These are phyloP conservation scores for Quercus variabilis DNA, from an alignment of 306 rosid genomes.

Conservation along the genomic window DNA sequence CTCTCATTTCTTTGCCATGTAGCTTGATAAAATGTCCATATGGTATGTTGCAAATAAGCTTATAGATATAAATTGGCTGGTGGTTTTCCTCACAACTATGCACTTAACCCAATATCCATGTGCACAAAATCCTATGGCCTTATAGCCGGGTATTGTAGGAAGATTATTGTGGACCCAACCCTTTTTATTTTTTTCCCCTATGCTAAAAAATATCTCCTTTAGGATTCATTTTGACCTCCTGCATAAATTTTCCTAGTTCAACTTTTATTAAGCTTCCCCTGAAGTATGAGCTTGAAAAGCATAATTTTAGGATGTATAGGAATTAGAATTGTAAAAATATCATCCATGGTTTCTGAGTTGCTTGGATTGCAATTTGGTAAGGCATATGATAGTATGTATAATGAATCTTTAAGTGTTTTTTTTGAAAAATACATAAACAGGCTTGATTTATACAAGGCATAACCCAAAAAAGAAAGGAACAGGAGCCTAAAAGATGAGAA, in stretches of 20 bases:
- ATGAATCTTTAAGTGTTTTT: background rate
- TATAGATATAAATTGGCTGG: background rate
- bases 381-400: background rate
- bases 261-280: background rate
- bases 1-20: background rate
- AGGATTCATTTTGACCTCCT: background rate
- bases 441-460: background rate
- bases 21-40: background rate
- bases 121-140: background rate
- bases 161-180: background rate
- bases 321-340: background rate
- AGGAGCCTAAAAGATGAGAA: no score
- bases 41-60: background rate
- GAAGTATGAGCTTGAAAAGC: conserved; percentile 13
- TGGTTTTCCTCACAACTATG: background rate
- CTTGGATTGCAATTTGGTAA: background rate
- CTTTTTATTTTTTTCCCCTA: background rate
- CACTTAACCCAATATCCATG: background rate
- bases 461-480: no score
- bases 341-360: background rate
- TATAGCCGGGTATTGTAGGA: background rate
- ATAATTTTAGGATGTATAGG: background rate
- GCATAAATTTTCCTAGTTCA: background rate
- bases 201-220: background rate
- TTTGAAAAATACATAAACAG: background rate